Base-by-base conservation (phyloP, 805 yeast genomes). In the Barnettozyma sucrosica region DNA sequence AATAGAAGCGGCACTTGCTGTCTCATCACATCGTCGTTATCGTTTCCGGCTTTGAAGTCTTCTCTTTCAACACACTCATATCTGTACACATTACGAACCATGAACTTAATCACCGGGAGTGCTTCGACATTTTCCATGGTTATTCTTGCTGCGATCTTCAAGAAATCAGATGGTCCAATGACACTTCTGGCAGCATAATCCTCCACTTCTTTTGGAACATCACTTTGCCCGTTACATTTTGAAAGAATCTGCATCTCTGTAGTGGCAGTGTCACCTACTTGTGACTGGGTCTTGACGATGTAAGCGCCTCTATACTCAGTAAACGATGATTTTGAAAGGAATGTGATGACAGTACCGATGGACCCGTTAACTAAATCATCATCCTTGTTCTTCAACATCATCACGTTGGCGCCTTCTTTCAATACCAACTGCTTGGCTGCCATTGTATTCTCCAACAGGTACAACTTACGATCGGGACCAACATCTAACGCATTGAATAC, bases 381-480 rank as follows among this genome's bases (percentile, higher is more conserved):
- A 53, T 87, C 90, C 25, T 77, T 73, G 62, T 93, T 93, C 57
- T 86, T 88, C 54, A 93, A 67, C 74, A 88, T 81, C 97, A 93
- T 90, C 2, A 93, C 97, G 65, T 93, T 99, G 0, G 97, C 95
- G 33, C 88, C 89, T 46, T 79, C 81, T 63, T 90, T 92, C 53
- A 93, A 67, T 3, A 69, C 72, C 14, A 93, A 59, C 7, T 56
- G 61, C 48, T 75, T 73, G 24, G 83, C 85, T 40, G 93, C 95
- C 85, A 90, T 82, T 36, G 88, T 70, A 41, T 76, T 74, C 19
- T 83, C 82, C 43, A 83, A 64, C 18, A 62, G 49, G 33, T 56
- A 55, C 50, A 57, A 16, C 37, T 55, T 45, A 28, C 54, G 36
- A 46, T 55, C 48, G 43, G 49, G 16, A 47, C 57, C 72, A 2